Conservation (phyloP, 176 grass and related monocot species). For the maize (Zea mays) region Zm-B73-REFERENCE-NAM-5.0 NC_050104.1:132450501-132451000, state of each 20-base stretch:
- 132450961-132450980: too few relatives aligned
- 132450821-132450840: neutral
- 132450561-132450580: too few relatives aligned
- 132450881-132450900: conserved; percentile 35
- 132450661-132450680: too few relatives aligned
- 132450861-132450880: conserved; percentile 22
- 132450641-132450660: too few relatives aligned
- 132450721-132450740: neutral
- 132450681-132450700: too few relatives aligned
- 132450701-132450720: neutral
- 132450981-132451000: conserved; percentile 37
- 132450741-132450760: neutral
- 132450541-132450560: too few relatives aligned
- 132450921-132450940: too few relatives aligned
- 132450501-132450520: conserved; percentile 37
- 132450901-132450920: conserved; percentile 5
- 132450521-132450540: conserved; percentile 2
- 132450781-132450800: neutral
- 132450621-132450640: too few relatives aligned
- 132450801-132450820: neutral
- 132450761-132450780: neutral
- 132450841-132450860: conserved; percentile 14
- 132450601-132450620: too few relatives aligned
- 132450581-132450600: too few relatives aligned
- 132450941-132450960: too few relatives aligned